phyloP scores from a whole-genome alignment of 208 protist genomes.

The Trypanosoma brucei region DNA sequence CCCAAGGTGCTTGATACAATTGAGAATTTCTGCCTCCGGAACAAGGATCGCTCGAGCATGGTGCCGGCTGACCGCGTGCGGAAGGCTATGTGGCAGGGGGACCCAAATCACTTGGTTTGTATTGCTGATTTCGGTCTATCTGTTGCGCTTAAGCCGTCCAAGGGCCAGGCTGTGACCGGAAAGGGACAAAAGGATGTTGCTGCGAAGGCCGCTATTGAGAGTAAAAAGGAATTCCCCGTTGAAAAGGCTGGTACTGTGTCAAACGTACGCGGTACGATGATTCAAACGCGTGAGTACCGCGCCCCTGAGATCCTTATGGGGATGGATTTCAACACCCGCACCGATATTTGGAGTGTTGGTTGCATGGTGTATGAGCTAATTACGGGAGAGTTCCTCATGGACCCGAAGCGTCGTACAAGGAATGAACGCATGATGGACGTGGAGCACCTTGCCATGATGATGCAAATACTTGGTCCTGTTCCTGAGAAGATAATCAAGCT shows the following conservation, averaged over 20 bases:
- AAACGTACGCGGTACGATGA: slow-evolving; percentile 64
- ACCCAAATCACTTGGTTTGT: slow-evolving; percentile 52
- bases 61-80: slow-evolving; percentile 19
- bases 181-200: slow-evolving; percentile 10
- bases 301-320: slow-evolving; percentile 88
- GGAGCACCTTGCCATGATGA: slow-evolving; percentile 80
- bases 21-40: slow-evolving; percentile 56
- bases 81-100: slow-evolving; percentile 20
- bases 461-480: slow-evolving; percentile 72
- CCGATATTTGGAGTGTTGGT: slow-evolving; percentile 90
- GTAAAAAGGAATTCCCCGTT: slow-evolving; percentile 64
- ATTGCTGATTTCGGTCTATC: slow-evolving; percentile 81
- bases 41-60: slow-evolving; percentile 36
- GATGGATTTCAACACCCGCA: slow-evolving; percentile 78
- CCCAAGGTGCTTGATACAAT: slow-evolving; percentile 55
- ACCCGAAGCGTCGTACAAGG: slow-evolving; percentile 66
- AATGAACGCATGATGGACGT: slow-evolving; percentile 61
- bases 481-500: slow-evolving; percentile 48
- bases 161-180: slow-evolving; percentile 5
- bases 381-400: slow-evolving; percentile 83
- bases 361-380: slow-evolving; percentile 88
- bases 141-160: slow-evolving; percentile 46
- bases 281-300: slow-evolving; percentile 91
- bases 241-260: slow-evolving; percentile 41
- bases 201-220: slow-evolving; percentile 31